Evolutionary conservation across 768 basidiomycete species (phyloP).

Genomic region (Pisolithus microcarpus): DNA sequence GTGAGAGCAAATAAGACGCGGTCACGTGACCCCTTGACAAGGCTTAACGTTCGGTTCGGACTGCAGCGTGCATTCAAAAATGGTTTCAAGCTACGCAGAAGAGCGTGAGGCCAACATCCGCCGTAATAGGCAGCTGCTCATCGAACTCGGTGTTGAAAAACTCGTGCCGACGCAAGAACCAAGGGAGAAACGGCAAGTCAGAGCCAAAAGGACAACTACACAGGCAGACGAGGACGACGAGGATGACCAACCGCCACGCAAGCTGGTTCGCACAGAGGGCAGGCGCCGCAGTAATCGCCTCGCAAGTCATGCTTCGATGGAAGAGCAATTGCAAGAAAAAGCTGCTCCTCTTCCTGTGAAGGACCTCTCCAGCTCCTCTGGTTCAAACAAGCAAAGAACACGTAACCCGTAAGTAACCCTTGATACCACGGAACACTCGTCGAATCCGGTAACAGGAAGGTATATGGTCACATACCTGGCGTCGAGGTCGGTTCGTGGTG

Average conservation of each 20-base stretch:
- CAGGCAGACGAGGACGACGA: slow-evolving; percentile 15
- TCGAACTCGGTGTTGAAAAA: slow-evolving; percentile 32
- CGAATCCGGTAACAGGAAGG: slow-evolving; percentile 43
- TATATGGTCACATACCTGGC: slow-evolving; percentile 74
- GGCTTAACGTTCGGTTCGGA: no score
- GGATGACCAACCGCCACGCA: slow-evolving; percentile 15
- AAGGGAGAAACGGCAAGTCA: slow-evolving; percentile 28
- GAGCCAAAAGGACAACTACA: slow-evolving; percentile 37
- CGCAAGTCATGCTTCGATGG: slow-evolving; percentile 51
- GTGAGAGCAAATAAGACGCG: no score
- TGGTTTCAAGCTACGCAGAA: slow-evolving; percentile 22
- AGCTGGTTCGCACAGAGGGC: slow-evolving; percentile 27
- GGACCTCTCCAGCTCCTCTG: slow-evolving; percentile 28
- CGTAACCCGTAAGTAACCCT: slow-evolving; percentile 25
- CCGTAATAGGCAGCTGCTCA: slow-evolving; percentile 40
- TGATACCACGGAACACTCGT: slow-evolving; percentile 12
- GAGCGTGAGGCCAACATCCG: slow-evolving; percentile 31
- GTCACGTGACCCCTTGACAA: no score
- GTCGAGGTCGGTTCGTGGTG: slow-evolving; percentile 80
- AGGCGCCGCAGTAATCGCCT: slow-evolving; percentile 65
- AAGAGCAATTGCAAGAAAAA: slow-evolving; percentile 31
- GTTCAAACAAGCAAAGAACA: slow-evolving; percentile 25
- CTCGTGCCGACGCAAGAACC: slow-evolving; percentile 42
- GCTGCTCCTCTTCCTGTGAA: slow-evolving; percentile 35
- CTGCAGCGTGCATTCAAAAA: not conserved